A percentile compares a stretch with the other conserved stretches of the same genome.
Evolutionary conservation across 192 early-diverging fungal genomes (phyloP).

Genomic region (Coemansia umbellata): DNA sequence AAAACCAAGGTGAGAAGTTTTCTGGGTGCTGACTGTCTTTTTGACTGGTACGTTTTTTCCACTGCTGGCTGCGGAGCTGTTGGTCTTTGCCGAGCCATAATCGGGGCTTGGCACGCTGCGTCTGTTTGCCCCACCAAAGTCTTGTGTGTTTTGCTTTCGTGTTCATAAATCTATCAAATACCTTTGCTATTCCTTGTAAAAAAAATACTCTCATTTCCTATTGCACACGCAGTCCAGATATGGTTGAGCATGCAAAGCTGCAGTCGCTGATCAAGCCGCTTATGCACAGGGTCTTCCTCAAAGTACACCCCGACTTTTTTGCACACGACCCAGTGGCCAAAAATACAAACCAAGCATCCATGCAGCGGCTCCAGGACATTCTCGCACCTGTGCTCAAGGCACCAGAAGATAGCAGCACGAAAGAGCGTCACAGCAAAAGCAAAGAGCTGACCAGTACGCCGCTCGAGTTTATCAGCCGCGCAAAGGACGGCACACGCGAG

Average conservation of each 20-base stretch:
- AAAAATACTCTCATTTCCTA: too few relatives aligned
- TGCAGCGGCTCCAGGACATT: slow-evolving; percentile 44
- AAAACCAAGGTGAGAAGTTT: too few relatives aligned
- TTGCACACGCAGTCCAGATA: too few relatives aligned
- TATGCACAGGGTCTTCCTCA: slow-evolving; percentile 33
- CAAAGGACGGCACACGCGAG: neutral
- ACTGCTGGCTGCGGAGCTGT: too few relatives aligned
- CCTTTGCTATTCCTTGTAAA: too few relatives aligned
- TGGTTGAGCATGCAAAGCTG: slow-evolving; percentile 10
- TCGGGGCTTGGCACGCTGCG: too few relatives aligned
- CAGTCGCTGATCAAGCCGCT: slow-evolving; percentile 35
- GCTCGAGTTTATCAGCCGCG: slow-evolving; percentile 13
- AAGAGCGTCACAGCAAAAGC: neutral
- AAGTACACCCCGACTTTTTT: slow-evolving; percentile 44
- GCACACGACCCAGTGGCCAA: slow-evolving; percentile 30
- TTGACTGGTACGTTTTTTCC: too few relatives aligned
- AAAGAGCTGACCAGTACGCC: slow-evolving; percentile 2
- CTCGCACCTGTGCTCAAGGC: slow-evolving; percentile 20
- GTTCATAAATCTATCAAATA: too few relatives aligned
- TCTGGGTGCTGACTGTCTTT: too few relatives aligned
- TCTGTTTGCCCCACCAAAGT: too few relatives aligned
- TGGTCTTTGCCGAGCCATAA: too few relatives aligned
- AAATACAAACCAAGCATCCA: slow-evolving; percentile 26
- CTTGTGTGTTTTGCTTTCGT: too few relatives aligned
- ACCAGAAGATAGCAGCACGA: neutral